phyloP scores from a whole-genome alignment of 2,329 filamentous ascomycete genomes.

The Domatiomyces globalis region DNA sequence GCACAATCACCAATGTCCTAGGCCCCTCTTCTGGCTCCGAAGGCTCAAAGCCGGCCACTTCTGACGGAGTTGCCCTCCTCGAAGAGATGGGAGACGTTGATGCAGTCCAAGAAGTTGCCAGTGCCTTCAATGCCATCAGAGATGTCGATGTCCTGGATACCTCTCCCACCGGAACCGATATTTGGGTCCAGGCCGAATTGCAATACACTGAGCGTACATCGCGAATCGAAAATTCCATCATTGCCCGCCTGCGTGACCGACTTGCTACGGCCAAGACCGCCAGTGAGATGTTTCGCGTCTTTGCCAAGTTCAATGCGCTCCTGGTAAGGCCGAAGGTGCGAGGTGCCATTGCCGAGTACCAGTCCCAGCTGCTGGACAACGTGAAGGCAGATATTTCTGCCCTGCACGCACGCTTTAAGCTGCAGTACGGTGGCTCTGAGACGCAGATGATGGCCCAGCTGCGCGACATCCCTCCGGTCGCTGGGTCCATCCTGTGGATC shows the following conservation, averaged over 20 bases:
- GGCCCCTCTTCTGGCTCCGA: conserved; percentile 54
- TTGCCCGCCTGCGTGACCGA: conserved; percentile 79
- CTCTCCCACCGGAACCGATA: conserved; percentile 71
- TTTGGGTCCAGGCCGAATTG: conserved; percentile 88
- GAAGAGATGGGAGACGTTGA: conserved; percentile 97
- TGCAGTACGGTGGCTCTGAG: conserved; percentile 96
- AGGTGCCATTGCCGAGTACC: conserved; percentile 93
- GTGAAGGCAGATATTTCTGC: conserved; percentile 91
- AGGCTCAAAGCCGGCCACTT: conserved; percentile 36
- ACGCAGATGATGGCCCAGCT: conserved; percentile 96
- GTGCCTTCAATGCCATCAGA: conserved; percentile 85
- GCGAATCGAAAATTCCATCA: conserved; percentile 96
- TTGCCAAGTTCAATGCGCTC: conserved; percentile 98
- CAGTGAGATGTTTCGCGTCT: conserved; percentile 99
- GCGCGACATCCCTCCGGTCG: conserved; percentile 86
- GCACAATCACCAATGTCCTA: conserved; percentile 92
- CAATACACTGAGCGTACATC: conserved; percentile 96
- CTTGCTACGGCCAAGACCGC: conserved; percentile 91
- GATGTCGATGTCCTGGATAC: conserved; percentile 94
- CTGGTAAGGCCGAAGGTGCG: conserved; percentile 98
- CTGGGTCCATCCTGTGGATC: conserved; percentile 94
- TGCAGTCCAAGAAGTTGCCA: conserved; percentile 86
- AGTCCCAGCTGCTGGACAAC: conserved; percentile 93
- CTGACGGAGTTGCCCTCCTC: conserved; percentile 55
- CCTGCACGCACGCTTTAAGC: conserved; percentile 93